Evolutionary conservation across 495 filamentous ascomycete genomes (phyloP), one percentile per base, ranked within the genome.

Genomic region (Alectoria sarmentosa): DNA sequence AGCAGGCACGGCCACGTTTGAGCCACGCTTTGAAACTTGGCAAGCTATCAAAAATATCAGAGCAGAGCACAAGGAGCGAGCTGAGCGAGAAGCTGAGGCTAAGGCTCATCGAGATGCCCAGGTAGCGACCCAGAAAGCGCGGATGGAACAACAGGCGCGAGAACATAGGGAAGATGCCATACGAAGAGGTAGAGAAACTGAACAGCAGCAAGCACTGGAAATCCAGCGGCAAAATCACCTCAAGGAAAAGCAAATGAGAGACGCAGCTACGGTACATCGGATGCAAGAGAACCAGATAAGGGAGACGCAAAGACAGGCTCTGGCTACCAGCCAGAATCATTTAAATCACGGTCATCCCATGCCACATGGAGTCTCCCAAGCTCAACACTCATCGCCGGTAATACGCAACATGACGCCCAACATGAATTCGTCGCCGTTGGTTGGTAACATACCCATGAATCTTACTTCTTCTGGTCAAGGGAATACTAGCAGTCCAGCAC

Each of bases 21-120:
- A 96, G 69, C 90, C 91, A 54, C 83, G 87, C 8, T 98, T 98
- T 73, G 91, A 93, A 61, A 81, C 88, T 17, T 97, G 96, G 78
- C 96, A 97, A 77, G 82, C 89, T 2, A 81, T 99, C 32, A 90
- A 90, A 44, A 87, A 89, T 44, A 96, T 99, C 70, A 89, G 87
- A 68, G 80, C 82, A 65, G 83, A 88, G 61, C 87, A 89, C 58
- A 86, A 87, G 63, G 91, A 95, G 70, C 86, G 83, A 69, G 76
- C 75, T 28, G 79, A 79, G 64, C 84, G 83, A 41, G 87, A 86
- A 56, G 77, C 80, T 21, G 86, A 90, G 64, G 82, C 84, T 57
- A 89, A 90, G 73, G 79, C 84, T 60, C 79, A 87, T 36, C 68
- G 73, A 44, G 63, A 77, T 65, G 79, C 83, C 23, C 77, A 77